phyloP scores from a whole-genome alignment of 495 filamentous ascomycete species.

The Margaritispora aquatica region DNA sequence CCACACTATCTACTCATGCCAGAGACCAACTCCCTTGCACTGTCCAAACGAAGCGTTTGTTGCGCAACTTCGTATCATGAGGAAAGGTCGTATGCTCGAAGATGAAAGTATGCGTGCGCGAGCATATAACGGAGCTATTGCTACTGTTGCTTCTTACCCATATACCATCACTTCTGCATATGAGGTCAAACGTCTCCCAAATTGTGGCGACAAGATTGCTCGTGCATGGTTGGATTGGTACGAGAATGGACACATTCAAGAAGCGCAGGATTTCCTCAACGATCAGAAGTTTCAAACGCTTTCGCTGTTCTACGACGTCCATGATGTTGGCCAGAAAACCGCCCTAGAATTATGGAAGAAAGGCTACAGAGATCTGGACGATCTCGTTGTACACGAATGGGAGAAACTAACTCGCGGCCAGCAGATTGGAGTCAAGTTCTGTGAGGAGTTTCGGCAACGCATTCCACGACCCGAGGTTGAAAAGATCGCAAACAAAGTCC shows the following conservation, averaged over 20 bases:
- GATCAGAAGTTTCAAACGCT: conserved; percentile 60
- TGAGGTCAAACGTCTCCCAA: conserved; percentile 69
- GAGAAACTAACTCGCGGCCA: conserved; percentile 63
- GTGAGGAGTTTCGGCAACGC: conserved; percentile 70
- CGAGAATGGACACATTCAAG: conserved; percentile 47
- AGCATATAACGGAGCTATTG: conserved; percentile 87
- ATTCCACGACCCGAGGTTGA: conserved; percentile 74
- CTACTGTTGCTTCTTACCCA: conserved; percentile 78
- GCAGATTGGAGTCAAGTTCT: conserved; percentile 95
- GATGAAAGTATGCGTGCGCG: conserved; percentile 66
- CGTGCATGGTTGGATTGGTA: conserved; percentile 73
- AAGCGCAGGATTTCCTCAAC: conserved; percentile 55
- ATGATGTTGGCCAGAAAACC: conserved; percentile 81
- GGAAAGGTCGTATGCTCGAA: conserved; percentile 59
- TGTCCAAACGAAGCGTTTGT: conserved; percentile 77
- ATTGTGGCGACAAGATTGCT: conserved; percentile 77
- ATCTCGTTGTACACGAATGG: conserved; percentile 81
- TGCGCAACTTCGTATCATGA: conserved; percentile 65
- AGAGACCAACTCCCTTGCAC: conserved; percentile 65
- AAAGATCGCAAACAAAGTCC: conserved; percentile 54
- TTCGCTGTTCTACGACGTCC: conserved; percentile 70
- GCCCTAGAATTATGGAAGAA: conserved; percentile 71
- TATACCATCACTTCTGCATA: conserved; percentile 42
- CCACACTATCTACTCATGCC: conserved; percentile 68
- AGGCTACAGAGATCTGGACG: conserved; percentile 73